Conservation (phyloP, 257 asterid species). For the Echites panduratus region DNA sequence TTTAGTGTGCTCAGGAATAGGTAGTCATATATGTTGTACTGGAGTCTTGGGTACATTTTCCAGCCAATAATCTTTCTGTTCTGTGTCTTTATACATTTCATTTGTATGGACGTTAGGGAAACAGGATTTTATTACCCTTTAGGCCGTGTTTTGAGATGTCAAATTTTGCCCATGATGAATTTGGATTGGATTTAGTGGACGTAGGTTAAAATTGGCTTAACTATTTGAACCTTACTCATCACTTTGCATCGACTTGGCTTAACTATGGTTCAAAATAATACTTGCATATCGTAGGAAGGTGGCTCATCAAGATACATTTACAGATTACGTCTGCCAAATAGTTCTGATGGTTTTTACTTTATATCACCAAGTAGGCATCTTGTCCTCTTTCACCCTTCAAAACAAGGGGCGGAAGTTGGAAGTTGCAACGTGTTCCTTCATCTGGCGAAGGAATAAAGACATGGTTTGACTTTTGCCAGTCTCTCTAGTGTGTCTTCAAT, state of each 20-base stretch:
- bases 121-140: background rate
- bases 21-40: background rate
- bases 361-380: background rate
- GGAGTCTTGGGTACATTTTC: background rate
- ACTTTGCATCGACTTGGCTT: too few species aligned
- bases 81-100: background rate
- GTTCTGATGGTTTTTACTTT: background rate
- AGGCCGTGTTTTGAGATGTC: too few species aligned
- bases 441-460: background rate
- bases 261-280: too few species aligned
- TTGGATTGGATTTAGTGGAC: too few species aligned
- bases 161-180: too few species aligned
- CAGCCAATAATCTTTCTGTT: background rate
- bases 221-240: too few species aligned
- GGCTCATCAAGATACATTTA: background rate
- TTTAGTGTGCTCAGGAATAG: background rate
- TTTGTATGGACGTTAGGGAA: background rate
- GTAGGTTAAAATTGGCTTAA: too few species aligned
- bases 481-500: background rate
- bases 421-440: background rate
- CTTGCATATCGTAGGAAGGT: background rate
- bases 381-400: background rate
- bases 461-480: background rate
- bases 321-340: background rate
- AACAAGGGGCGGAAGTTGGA: background rate